Base-by-base conservation (phyloP, 306 rosid genomes). In the Carpinus viminea region DNA sequence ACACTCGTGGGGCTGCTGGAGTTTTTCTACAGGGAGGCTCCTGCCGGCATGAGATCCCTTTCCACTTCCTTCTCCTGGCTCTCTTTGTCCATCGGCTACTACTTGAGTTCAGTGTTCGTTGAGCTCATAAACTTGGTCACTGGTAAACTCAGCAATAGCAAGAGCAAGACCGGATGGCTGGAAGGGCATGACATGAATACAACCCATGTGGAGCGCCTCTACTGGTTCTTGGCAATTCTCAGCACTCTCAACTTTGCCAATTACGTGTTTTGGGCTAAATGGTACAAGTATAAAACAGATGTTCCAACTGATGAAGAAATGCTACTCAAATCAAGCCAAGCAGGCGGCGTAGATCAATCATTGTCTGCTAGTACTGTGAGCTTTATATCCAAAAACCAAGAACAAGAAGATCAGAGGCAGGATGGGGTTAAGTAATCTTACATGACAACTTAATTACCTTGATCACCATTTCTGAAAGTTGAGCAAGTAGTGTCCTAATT, bases 21-120 rank as follows among this genome's bases (percentile, higher is more conserved):
- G 81, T 87, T 87, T 71, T 89, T 89, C 80, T 89, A 89, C 65
- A 84, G 47, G 45, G 93, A 87, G 80, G 88, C 91, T 4, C 91
- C 93, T 13, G 26, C 62, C n/a, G 88, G 87, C 13, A 87, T 90
- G 91, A 59, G 83, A 4, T 90, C 91, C 15, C 78, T 89, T 8
- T 78, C 90, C 7, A 82, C 91, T 16, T 87, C 91, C 2, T 80
- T 89, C n/a, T 73, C 91, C 0, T 89, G 78, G 56, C 87, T 87
- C 57, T 86, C 91, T 1, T 52, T 90, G 65, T 76, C 93, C 21
- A 73, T 90, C 26, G 88, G 93, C 5, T 90, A 80, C 75, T 90
- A 57, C 80, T 64, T 87, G 81, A 87, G 85, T 77, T 16, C 88
- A 15, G 88, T 38, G 38, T 85, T 87, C 26, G 87, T 87, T 2